Base-by-base conservation (phyloP, 495 filamentous ascomycete genomes). In the Talaromyces trachyspermus region DNA sequence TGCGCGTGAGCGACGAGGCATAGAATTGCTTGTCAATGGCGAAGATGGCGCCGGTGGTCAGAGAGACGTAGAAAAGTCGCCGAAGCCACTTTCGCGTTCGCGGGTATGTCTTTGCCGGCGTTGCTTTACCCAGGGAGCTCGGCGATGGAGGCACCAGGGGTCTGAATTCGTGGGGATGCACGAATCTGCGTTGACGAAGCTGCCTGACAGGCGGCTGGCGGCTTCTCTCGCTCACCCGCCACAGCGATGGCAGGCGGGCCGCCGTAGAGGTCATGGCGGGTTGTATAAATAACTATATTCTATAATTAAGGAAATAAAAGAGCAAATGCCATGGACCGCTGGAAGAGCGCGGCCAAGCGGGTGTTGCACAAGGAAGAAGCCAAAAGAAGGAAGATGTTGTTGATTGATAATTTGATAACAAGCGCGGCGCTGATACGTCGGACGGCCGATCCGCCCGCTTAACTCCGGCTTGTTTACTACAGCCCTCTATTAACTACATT, bases 71-170 rank as follows among this genome's bases (percentile, higher is more conserved):
- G 41, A 87, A 46, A 5, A 94, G 62, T 18, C 89, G 80, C 7
- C 87, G 84, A 11, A 76, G 69, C 81, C 84, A 94, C 82, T 79
- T 86, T 10, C 80, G 74, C 15, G 74, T 78, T 26, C 81, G 84
- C 17, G 60, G 70, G 65, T 82, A 89, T 29, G 64, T 65, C 57
- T 79, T 78, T 12, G 86, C 77, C 1, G 78, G 66, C n/a, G 62
- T 69, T 8, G 89, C 81, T 56, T 80, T 83, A 30, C 86, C 86
- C 27, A 97, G 75, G n/a, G 82, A 84, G 43, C 72, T 72, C 2
- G 91, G 91, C 4, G 85, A 77, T 2, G 90, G 90, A 15, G 91
- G 91, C 5, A 74, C 76, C 42, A 95, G 79, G n/a, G 85, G 79
- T 48, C 83, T 73, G 65, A 84, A 88, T 45, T 46, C 44, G 32